Conservation (phyloP, 192 early-diverging fungal species). For the Phycomyces nitens region DNA sequence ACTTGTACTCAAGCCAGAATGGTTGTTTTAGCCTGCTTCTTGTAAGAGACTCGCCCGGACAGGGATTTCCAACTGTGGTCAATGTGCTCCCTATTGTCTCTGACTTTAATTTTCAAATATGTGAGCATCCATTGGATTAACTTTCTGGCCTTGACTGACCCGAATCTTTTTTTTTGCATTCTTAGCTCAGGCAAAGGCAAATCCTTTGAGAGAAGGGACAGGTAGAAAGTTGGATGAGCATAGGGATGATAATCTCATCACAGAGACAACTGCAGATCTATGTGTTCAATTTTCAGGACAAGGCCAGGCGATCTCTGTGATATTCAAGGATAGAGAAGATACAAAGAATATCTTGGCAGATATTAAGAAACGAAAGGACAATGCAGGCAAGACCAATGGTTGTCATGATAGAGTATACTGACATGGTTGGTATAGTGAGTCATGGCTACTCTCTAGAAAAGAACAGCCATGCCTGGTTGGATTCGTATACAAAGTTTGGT, state of each 20-base stretch:
- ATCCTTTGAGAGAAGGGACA: conserved; percentile 1
- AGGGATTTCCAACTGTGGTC: conserved; percentile 6
- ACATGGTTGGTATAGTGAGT: not conserved
- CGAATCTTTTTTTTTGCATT: not conserved
- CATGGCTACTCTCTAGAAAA: not conserved
- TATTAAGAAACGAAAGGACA: not conserved
- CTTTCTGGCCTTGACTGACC: not conserved
- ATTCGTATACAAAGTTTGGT: not conserved
- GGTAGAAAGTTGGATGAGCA: not conserved
- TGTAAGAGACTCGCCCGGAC: conserved; percentile 1
- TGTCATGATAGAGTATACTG: not conserved
- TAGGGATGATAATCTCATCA: too few species aligned
- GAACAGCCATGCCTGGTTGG: not conserved
- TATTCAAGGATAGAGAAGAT: too few species aligned
- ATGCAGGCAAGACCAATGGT: not conserved
- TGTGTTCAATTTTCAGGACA: too few species aligned
- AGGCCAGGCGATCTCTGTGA: too few species aligned
- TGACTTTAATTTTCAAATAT: not conserved
- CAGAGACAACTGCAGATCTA: too few species aligned
- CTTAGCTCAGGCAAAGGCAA: not conserved
- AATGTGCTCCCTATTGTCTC: conserved; percentile 8
- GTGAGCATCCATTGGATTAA: not conserved
- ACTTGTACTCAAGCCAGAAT: not conserved
- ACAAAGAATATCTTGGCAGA: too few species aligned
- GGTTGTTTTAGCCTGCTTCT: conserved; percentile 6